phyloP scores from a whole-genome alignment of 164 flowering plant species.

The Annona cherimola region DNA sequence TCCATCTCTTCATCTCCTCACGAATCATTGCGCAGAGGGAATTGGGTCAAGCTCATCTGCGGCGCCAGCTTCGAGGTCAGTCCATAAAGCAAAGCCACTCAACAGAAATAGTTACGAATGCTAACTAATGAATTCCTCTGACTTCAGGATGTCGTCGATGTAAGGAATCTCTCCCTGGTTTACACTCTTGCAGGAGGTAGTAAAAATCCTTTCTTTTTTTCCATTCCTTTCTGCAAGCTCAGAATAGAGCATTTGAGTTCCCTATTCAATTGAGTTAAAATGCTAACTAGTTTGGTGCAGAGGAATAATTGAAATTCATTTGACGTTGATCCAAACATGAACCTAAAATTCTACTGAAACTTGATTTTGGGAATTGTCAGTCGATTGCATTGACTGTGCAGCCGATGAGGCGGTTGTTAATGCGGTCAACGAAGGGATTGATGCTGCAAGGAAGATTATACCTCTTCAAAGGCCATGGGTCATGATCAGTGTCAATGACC shows the following conservation, averaged over 20 bases:
- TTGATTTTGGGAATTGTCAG: conserved; percentile 23
- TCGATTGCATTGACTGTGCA: conserved; percentile 86
- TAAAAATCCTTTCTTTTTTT: neutral
- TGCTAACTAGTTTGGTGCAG: neutral
- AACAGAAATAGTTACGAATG: neutral
- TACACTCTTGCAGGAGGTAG: conserved; percentile 88
- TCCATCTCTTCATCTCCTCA: conserved; percentile 31
- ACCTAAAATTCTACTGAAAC: neutral
- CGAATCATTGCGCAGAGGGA: conserved; percentile 52
- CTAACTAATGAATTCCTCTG: neutral
- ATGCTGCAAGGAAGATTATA: conserved; percentile 49
- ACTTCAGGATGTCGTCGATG: conserved; percentile 59
- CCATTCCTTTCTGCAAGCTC: neutral
- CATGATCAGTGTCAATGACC: conserved; percentile 82
- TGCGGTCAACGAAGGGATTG: conserved; percentile 80
- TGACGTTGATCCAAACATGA: neutral
- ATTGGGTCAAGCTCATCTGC: conserved; percentile 87
- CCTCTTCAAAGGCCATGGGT: conserved; percentile 69
- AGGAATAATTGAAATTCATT: neutral
- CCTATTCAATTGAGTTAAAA: neutral
- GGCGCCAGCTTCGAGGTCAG: conserved; percentile 87
- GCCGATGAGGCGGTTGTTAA: conserved; percentile 69
- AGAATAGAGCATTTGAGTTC: neutral
- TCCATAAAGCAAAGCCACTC: neutral
- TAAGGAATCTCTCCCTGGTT: conserved; percentile 78